Evolutionary conservation across 257 asterid species (phyloP).

Genomic region (Forsythia suspensa): DNA sequence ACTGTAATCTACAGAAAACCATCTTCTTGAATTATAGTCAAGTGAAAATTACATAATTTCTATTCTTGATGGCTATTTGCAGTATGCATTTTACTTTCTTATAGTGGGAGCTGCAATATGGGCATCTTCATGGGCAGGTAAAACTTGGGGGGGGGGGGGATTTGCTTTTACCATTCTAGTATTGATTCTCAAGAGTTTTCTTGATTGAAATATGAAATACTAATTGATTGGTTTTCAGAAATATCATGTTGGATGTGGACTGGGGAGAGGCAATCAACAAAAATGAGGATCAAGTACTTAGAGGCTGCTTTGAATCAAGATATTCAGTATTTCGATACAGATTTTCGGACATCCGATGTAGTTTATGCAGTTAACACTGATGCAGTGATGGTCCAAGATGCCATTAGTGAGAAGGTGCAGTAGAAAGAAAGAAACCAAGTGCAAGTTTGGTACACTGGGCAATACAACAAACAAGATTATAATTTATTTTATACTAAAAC

Average conservation of each 20-base stretch:
- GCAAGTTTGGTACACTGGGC: neutral
- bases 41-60: neutral
- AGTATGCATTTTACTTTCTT: slow-evolving; percentile 97
- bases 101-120: slow-evolving; percentile 99
- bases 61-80: slow-evolving; percentile 40
- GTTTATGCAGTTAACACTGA: slow-evolving; percentile 88
- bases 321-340: slow-evolving; percentile 79
- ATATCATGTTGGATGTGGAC: slow-evolving; percentile 99
- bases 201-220: neutral
- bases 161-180: neutral
- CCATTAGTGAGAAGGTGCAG: slow-evolving; percentile 89
- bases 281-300: slow-evolving; percentile 79
- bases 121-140: slow-evolving; percentile 99
- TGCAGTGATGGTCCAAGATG: slow-evolving; percentile 90
- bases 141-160: neutral
- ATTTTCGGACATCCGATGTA: slow-evolving; percentile 87
- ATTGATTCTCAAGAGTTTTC: neutral
- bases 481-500: neutral
- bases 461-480: neutral
- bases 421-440: too few species aligned
- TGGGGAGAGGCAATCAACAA: slow-evolving; percentile 89
- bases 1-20: neutral
- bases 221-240: slow-evolving; percentile 37
- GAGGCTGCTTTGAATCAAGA: slow-evolving; percentile 90
- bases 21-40: neutral